A percentile compares a stretch with the other conserved stretches of the same genome.
Evolutionary conservation across 768 basidiomycete species (phyloP).

Genomic region (Lentinula sp.): DNA sequence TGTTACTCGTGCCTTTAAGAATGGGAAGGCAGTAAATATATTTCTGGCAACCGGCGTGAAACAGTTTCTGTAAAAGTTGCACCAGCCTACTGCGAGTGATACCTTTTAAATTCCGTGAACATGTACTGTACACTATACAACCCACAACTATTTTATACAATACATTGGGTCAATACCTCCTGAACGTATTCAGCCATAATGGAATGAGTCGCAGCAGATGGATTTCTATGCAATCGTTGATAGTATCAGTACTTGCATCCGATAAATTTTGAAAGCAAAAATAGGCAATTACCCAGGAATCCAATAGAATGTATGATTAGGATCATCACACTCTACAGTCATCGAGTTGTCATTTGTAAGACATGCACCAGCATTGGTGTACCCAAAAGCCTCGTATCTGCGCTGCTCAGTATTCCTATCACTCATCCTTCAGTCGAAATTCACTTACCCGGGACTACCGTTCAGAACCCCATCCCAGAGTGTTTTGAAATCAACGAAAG

Average conservation of each 20-base stretch:
- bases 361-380: conserved; percentile 23
- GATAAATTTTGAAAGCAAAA: not conserved
- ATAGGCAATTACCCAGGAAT: conserved; percentile 1
- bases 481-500: conserved; percentile 37
- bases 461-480: conserved; percentile 42
- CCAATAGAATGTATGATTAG: conserved; percentile 7
- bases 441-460: conserved; percentile 37
- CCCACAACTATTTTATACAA: not conserved
- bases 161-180: conserved; percentile 1
- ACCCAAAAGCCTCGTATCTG: conserved; percentile 45
- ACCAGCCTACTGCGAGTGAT: no score
- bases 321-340: not conserved
- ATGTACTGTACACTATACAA: not conserved
- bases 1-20: not conserved
- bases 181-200: conserved; percentile 4
- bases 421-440: conserved; percentile 19
- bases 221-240: not conserved
- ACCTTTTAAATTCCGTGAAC: no score
- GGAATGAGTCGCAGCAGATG: not conserved
- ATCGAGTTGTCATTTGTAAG: not conserved
- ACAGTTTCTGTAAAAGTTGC: not conserved
- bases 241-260: not conserved
- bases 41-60: not conserved
- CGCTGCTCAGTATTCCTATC: not conserved
- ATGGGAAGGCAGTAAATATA: conserved; percentile 4